Base-by-base conservation (phyloP, 371 early-diverging fungal species). In the Lichtheimia hyalospora region DNA sequence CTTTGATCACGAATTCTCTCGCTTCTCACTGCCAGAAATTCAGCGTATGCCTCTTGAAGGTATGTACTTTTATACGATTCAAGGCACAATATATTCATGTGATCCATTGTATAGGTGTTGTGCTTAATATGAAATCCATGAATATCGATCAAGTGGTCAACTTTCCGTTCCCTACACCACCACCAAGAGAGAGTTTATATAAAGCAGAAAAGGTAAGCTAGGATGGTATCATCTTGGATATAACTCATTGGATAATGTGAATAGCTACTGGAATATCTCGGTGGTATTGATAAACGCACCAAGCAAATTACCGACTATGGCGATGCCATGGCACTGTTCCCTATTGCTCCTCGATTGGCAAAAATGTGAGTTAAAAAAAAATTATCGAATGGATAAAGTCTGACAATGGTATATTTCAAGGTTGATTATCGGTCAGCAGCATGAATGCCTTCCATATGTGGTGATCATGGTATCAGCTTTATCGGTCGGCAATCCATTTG, bases 101-200 rank as follows among this genome's bases (percentile, higher is more conserved):
- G 16, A 15, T 27, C 4, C 27, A 27, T 2, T 34, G 34, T 34
- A 3, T 40, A 73, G 81, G 91, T 63, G 92, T 95, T 12, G 93
- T 99, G 3, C 77, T 99, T 52, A 90, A 89, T 66, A 96, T 99
- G 95, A 97, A 98, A 76, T 70, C 90, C 14, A 94, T 99, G 94
- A 88, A 90, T 57, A 94, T 99, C 60, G 89, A 95, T 58, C 92
- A 96, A 57, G 93, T 98, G 2, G 75, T 86, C 61, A 92, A 92
- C 60, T 99, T 99, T 70, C 99, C 99, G n/a, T 99, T 96, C 82
- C 90, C 96, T 2, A 93, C 93, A 14, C 88, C 89, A 21, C 96
- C 96, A 23, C 79, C 84, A 42, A 77, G 79, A 23, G 72, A 82
- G 5, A 85, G 79, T 28, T 78, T 96, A 43, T 71, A 66, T 23